A percentile compares a stretch with the other conserved stretches of the same genome.
Conservation (phyloP, 2,329 filamentous ascomycete genomes). For the Cladosporium sp. region DNA sequence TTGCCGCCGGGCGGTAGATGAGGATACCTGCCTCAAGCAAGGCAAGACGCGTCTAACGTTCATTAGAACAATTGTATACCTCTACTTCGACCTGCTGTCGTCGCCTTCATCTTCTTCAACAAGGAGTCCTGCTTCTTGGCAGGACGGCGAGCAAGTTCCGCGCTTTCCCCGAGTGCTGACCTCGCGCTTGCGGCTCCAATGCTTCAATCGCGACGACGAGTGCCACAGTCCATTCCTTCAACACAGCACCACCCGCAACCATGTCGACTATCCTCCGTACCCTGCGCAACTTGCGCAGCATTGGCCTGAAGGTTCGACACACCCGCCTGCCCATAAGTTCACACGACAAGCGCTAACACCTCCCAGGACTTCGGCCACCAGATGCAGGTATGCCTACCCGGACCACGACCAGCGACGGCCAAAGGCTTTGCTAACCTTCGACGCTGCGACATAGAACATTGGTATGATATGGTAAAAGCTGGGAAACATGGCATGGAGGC, state of each 20-base stretch:
- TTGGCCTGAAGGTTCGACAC: constrained; percentile 74
- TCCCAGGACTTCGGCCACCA: constrained; percentile 84
- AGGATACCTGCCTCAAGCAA: constrained; percentile 26
- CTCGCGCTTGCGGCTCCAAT: not conserved
- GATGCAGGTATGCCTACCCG: constrained; percentile 71
- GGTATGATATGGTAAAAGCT: constrained; percentile 29
- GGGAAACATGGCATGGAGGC: constrained; percentile 19
- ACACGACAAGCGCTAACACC: constrained; percentile 34
- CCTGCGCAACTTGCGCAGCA: constrained; percentile 78
- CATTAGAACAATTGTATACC: constrained; percentile 24
- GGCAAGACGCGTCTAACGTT: constrained; percentile 30
- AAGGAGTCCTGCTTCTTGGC: constrained; percentile 12
- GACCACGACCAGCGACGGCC: constrained; percentile 12
- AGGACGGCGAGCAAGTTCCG: constrained; percentile 4
- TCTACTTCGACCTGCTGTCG: not conserved
- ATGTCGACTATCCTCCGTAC: constrained; percentile 95
- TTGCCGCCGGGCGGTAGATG: constrained; percentile 2
- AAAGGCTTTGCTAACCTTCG: not conserved
- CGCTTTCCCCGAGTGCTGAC: constrained; percentile 6
- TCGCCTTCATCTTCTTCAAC: constrained; percentile 11
- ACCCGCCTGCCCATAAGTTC: not conserved
- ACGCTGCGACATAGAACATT: constrained; percentile 34
- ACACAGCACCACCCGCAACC: constrained; percentile 38
- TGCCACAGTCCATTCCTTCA: constrained; percentile 1
- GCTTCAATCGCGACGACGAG: constrained; percentile 15